Evolutionary conservation across 176 grass and related monocot genomes (phyloP).

Genomic region (maize (Zea mays)): DNA sequence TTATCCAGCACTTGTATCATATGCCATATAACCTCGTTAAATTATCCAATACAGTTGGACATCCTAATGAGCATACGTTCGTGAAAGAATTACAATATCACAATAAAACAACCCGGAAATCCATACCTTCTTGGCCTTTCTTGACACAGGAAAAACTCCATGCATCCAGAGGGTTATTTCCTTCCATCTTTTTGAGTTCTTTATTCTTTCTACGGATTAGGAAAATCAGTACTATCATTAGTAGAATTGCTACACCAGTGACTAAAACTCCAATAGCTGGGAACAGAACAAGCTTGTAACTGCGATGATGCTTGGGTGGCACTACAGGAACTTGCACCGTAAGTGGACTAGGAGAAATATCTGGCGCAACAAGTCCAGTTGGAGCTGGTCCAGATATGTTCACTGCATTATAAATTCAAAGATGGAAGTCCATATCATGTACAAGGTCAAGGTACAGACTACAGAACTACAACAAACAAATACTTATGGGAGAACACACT

Average conservation of each 20-base stretch:
- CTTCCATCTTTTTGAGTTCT: conserved; percentile 66
- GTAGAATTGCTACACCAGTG: conserved; percentile 63
- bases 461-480: conserved; percentile 16
- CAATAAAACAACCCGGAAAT: not conserved
- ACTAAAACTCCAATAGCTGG: conserved; percentile 67
- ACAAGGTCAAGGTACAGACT: conserved; percentile 27
- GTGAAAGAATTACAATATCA: not conserved
- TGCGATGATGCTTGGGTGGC: conserved; percentile 57
- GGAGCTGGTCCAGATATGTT: conserved; percentile 51
- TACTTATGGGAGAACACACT: conserved; percentile 15
- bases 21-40: not conserved
- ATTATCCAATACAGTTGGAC: not conserved
- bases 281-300: conserved; percentile 55
- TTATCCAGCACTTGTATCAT: not conserved
- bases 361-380: conserved; percentile 34
- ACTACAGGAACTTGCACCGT: conserved; percentile 50
- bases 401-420: conserved; percentile 56
- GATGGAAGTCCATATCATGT: not conserved
- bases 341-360: conserved; percentile 62
- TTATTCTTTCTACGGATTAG: conserved; percentile 78
- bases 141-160: conserved; percentile 53
- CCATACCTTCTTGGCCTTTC: conserved; percentile 70
- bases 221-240: conserved; percentile 73
- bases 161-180: conserved; percentile 35
- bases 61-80: conserved; percentile 19